A percentile compares a stretch with the other conserved stretches of the same genome.
These are phyloP conservation scores for Ceratocystis ficicola DNA, from an alignment of 2,329 filamentous ascomycete species.

Conservation along the genomic window DNA sequence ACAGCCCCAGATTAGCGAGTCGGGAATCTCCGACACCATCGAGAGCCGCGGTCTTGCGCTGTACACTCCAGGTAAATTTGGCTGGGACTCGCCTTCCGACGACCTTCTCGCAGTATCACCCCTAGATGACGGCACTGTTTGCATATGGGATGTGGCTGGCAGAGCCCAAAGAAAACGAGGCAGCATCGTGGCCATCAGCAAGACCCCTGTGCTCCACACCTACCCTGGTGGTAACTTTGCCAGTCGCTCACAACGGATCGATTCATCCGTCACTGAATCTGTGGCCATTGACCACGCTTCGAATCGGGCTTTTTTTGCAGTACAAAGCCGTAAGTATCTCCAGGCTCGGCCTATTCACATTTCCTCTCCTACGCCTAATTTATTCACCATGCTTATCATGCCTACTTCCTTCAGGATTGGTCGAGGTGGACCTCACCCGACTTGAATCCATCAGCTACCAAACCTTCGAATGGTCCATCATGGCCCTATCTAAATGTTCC, in stretches of 20 bases:
- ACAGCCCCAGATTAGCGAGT: constrained; percentile 39
- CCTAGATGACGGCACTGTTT: constrained; percentile 74
- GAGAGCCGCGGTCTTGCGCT: constrained; percentile 66
- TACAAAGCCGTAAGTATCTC: constrained; percentile 50
- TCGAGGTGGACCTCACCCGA: constrained; percentile 70
- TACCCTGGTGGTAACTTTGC: constrained; percentile 4
- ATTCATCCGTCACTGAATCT: constrained; percentile 63
- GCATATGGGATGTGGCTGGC: constrained; percentile 65
- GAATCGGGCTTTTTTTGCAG: constrained; percentile 64
- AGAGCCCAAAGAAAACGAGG: constrained; percentile 42
- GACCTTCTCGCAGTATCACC: constrained; percentile 56
- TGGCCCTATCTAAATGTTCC: constrained; percentile 60
- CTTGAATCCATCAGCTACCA: constrained; percentile 57
- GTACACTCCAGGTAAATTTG: constrained; percentile 37
- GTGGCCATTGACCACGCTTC: constrained; percentile 62
- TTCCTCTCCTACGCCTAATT: background rate
- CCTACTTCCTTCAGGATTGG: constrained; percentile 38
- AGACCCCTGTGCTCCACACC: constrained; percentile 46
- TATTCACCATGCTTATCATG: constrained; percentile 3
- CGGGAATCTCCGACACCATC: constrained; percentile 35
- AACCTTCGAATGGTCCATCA: constrained; percentile 70
- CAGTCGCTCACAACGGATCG: constrained; percentile 31
- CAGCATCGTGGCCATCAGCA: constrained; percentile 52
- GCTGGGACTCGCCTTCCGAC: constrained; percentile 36
- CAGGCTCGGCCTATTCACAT: background rate